These are phyloP conservation scores for Boletus rubescentipes DNA, from an alignment of 768 basidiomycete genomes.

Conservation along the genomic window DNA sequence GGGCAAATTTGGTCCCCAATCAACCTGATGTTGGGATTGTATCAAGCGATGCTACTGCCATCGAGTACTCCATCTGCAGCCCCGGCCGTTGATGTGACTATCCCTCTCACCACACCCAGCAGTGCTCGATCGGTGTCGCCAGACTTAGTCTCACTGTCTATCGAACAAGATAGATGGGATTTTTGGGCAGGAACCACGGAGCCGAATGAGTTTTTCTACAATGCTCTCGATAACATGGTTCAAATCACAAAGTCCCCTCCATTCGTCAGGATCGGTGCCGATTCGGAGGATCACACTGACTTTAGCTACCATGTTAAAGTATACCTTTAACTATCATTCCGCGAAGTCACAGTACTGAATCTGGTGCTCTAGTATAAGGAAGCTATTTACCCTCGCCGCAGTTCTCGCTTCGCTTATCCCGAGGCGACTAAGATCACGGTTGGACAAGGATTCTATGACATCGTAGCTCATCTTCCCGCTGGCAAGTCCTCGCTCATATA, in stretches of 20 bases:
- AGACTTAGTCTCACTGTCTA: conserved; percentile 60
- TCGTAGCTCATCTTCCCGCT: conserved; percentile 50
- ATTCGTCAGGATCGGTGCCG: conserved; percentile 58
- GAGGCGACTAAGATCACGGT: conserved; percentile 61
- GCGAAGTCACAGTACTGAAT: not conserved
- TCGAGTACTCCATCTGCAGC: not conserved
- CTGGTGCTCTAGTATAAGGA: conserved; percentile 40
- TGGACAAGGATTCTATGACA: conserved; percentile 54
- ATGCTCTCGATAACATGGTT: conserved; percentile 56
- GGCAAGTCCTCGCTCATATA: conserved; percentile 30
- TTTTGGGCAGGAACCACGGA: conserved; percentile 59
- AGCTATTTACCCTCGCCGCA: too few species aligned
- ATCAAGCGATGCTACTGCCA: not conserved
- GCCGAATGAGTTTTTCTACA: conserved; percentile 59
- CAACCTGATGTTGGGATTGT: conserved; percentile 4
- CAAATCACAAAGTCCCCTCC: conserved; percentile 52
- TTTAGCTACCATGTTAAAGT: conserved; percentile 52
- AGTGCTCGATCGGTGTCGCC: conserved; percentile 39
- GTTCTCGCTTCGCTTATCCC: conserved; percentile 62
- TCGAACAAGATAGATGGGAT: conserved; percentile 69
- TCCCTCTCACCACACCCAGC: conserved; percentile 40
- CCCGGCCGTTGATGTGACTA: conserved; percentile 31
- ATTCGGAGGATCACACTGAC: conserved; percentile 57
- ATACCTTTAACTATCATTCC: not conserved
- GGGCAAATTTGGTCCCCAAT: not conserved